Evolutionary conservation across 306 rosid species (phyloP), one percentile per base, ranked within the genome.

Genomic region (Gastrolobium villosum): DNA sequence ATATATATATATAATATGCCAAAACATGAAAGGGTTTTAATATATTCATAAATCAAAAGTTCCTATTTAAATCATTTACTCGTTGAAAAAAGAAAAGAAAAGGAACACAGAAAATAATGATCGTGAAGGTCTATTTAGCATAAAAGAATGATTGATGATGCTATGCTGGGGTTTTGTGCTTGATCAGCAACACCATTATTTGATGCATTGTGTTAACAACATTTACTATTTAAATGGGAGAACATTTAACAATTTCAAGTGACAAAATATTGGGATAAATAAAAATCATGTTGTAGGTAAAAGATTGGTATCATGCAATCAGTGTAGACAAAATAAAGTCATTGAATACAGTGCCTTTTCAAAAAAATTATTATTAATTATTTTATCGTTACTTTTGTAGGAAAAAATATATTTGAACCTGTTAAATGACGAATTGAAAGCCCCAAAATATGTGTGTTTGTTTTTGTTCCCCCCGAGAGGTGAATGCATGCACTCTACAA

Each of bases 401-500:
- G n/a, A n/a, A n/a, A n/a, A n/a, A n/a, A n/a, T n/a, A n/a, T n/a
- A n/a, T n/a, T n/a, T n/a, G n/a, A n/a, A n/a, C n/a, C n/a, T n/a
- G n/a, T n/a, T n/a, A n/a, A n/a, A n/a, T n/a, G n/a, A n/a, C n/a
- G n/a, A n/a, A n/a, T n/a, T n/a, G n/a, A n/a, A n/a, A n/a, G n/a
- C n/a, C n/a, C n/a, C 67, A 62, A 53, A 32, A 6, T 77, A 10
- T 50, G 59, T 73, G 62, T 77, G 63, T 78, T 78, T 55, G 50
- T 15, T 54, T 70, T 78, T 40, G 66, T 15, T 70, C 56, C 46
- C 46, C 54, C 78, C 62, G 4, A 53, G 53, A 70, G 74, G 75
- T 52, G 69, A 39, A 78, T 74, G 81, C 79, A 82, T 77, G 75
- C 73, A 44, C 75, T 44, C 28, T 13, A 10, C 39, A 36, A 34